phyloP scores from a whole-genome alignment of 306 rosid genomes.

The Aeschynomene evenia region DNA sequence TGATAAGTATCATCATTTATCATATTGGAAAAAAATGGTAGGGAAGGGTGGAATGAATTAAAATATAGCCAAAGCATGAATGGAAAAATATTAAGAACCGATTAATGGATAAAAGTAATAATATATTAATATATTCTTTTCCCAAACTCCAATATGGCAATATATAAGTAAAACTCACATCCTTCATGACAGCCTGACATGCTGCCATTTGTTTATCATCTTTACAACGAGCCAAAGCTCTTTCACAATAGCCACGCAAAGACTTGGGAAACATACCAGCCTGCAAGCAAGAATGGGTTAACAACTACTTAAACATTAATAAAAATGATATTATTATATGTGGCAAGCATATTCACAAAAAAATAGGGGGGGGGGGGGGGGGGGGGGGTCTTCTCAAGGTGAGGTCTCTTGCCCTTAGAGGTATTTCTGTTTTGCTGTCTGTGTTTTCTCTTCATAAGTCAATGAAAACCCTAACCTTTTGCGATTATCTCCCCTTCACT shows the following conservation, averaged over 20 bases:
- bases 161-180: constrained; percentile 48
- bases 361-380: too few species aligned
- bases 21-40: not conserved
- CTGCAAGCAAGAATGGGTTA: constrained; percentile 50
- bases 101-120: constrained; percentile 17
- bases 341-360: constrained; percentile 9
- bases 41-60: not conserved
- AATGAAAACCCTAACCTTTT: not conserved
- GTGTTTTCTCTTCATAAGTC: not conserved
- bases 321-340: not conserved
- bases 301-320: constrained; percentile 17
- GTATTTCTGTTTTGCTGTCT: not conserved
- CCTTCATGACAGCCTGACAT: constrained; percentile 84
- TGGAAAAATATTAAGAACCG: constrained; percentile 2
- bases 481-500: not conserved
- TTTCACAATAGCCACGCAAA: constrained; percentile 89
- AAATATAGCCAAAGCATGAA: not conserved
- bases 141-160: not conserved
- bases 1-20: not conserved
- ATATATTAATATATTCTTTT: not conserved
- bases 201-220: constrained; percentile 81
- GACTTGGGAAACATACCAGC: constrained; percentile 90
- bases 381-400: constrained; percentile 11
- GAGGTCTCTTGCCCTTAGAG: not conserved
- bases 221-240: constrained; percentile 94